Percentiles rank a stretch among this genome's conserved stretches.
These are phyloP conservation scores for Saccharomyces hybrid DNA, from an alignment of 1,139 yeast species.

Conservation along the genomic window DNA sequence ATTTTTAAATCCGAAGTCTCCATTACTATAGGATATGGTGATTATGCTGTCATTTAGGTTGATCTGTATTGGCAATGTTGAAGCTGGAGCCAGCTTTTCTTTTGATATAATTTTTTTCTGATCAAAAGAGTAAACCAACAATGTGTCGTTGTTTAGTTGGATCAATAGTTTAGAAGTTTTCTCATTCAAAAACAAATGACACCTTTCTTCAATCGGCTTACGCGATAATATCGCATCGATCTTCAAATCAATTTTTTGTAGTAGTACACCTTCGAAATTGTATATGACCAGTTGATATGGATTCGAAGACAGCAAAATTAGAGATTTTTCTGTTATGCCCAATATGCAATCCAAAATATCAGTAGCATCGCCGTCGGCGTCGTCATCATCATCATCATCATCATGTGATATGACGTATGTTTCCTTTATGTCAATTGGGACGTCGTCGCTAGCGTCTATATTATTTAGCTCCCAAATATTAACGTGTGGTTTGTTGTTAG, in stretches of 20 bases:
- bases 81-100: not conserved
- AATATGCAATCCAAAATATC: slow-evolving; percentile 15
- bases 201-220: not conserved
- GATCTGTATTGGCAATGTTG: not conserved
- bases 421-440: slow-evolving; percentile 2
- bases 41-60: not conserved
- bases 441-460: slow-evolving; percentile 2
- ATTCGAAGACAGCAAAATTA: slow-evolving; percentile 17
- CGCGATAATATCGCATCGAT: slow-evolving; percentile 7
- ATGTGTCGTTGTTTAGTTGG: slow-evolving; percentile 14
- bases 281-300: slow-evolving; percentile 22
- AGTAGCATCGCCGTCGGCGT: not conserved
- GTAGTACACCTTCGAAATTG: slow-evolving; percentile 23
- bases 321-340: slow-evolving; percentile 30
- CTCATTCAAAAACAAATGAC: slow-evolving; percentile 21
- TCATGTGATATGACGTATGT: not conserved
- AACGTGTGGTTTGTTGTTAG: slow-evolving; percentile 2
- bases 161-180: slow-evolving; percentile 27
- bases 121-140: slow-evolving; percentile 28
- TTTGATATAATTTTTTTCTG: slow-evolving; percentile 22
- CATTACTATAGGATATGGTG: not conserved
- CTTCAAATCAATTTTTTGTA: slow-evolving; percentile 22
- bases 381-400: slow-evolving; percentile 1
- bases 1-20: not conserved
- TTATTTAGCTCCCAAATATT: slow-evolving; percentile 1